These are phyloP conservation scores for Aspergillus pseudonomiae DNA, from an alignment of 2,329 filamentous ascomycete genomes.

Conservation along the genomic window DNA sequence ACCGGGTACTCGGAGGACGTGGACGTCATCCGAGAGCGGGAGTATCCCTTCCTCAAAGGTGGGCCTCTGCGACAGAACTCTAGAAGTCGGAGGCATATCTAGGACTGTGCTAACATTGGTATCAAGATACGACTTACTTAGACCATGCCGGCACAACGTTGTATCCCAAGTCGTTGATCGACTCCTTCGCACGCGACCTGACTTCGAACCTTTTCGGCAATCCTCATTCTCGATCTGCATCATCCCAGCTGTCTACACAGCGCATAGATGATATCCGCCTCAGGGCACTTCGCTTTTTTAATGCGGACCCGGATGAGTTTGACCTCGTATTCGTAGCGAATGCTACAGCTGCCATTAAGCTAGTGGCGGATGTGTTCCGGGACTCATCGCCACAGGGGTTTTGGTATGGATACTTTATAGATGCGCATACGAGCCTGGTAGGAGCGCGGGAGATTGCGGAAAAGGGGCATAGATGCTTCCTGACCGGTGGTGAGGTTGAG, in stretches of 20 bases:
- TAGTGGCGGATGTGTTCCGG: constrained; percentile 78
- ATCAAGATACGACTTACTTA: constrained; percentile 74
- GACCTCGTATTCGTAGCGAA: constrained; percentile 92
- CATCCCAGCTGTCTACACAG: constrained; percentile 75
- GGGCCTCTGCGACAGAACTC: constrained; percentile 1
- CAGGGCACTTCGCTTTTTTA: constrained; percentile 73
- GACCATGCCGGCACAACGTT: constrained; percentile 95
- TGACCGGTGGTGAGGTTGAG: constrained; percentile 63
- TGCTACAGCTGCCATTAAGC: constrained; percentile 85
- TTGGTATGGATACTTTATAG: constrained; percentile 78
- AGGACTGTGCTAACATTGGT: not conserved
- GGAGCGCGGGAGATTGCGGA: constrained; percentile 74
- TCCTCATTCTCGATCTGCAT: constrained; percentile 81
- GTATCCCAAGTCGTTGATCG: constrained; percentile 78
- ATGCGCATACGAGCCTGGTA: constrained; percentile 84
- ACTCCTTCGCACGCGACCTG: constrained; percentile 78
- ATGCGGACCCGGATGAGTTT: constrained; percentile 77
- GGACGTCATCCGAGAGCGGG: constrained; percentile 48
- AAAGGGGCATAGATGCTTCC: constrained; percentile 65
- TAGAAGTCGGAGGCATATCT: not conserved
- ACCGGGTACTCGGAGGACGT: constrained; percentile 49
- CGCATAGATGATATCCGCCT: constrained; percentile 77
- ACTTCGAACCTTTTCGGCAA: constrained; percentile 81
- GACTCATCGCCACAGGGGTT: constrained; percentile 68
- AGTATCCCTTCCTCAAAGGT: constrained; percentile 53